phyloP scores from a whole-genome alignment of 2,329 filamentous ascomycete genomes.

The Fusarium subtropicale region DNA sequence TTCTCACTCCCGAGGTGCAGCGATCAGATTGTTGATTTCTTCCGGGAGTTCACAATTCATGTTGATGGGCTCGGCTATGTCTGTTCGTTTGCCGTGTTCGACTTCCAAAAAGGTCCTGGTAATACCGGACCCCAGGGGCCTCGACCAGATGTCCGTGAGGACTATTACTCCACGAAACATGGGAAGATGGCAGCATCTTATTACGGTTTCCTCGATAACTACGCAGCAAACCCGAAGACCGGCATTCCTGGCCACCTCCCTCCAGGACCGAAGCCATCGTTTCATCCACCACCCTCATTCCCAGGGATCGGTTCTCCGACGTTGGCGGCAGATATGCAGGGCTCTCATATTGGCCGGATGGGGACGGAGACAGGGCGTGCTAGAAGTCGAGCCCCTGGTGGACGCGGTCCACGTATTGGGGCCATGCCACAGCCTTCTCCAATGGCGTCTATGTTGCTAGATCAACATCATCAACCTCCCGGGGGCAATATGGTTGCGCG shows the following conservation, averaged over 20 bases:
- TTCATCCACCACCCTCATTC: slow-evolving; percentile 81
- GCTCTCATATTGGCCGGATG: slow-evolving; percentile 58
- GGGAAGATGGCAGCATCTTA: slow-evolving; percentile 99
- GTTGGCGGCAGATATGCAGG: slow-evolving; percentile 66
- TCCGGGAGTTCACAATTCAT: slow-evolving; percentile 96
- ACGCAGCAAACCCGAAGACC: slow-evolving; percentile 78
- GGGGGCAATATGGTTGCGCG: slow-evolving; percentile 59
- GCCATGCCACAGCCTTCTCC: slow-evolving; percentile 68
- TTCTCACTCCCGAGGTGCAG: slow-evolving; percentile 88
- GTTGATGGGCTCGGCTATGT: slow-evolving; percentile 96
- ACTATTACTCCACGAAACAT: slow-evolving; percentile 95
- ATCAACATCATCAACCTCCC: slow-evolving; percentile 79
- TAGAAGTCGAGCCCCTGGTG: slow-evolving; percentile 55
- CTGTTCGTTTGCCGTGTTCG: slow-evolving; percentile 96
- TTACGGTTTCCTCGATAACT: slow-evolving; percentile 94
- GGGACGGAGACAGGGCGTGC: slow-evolving; percentile 59
- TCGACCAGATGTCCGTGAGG: slow-evolving; percentile 78
- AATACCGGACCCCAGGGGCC: slow-evolving; percentile 55
- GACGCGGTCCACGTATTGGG: slow-evolving; percentile 49
- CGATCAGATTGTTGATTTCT: slow-evolving; percentile 96
- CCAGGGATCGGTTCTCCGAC: slow-evolving; percentile 75
- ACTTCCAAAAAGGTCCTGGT: slow-evolving; percentile 85
- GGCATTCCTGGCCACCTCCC: slow-evolving; percentile 72
- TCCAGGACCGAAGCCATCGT: slow-evolving; percentile 64
- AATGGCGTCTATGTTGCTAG: slow-evolving; percentile 78